Conservation (phyloP, 192 early-diverging fungal genomes). For the Coemansia reversa region DNA sequence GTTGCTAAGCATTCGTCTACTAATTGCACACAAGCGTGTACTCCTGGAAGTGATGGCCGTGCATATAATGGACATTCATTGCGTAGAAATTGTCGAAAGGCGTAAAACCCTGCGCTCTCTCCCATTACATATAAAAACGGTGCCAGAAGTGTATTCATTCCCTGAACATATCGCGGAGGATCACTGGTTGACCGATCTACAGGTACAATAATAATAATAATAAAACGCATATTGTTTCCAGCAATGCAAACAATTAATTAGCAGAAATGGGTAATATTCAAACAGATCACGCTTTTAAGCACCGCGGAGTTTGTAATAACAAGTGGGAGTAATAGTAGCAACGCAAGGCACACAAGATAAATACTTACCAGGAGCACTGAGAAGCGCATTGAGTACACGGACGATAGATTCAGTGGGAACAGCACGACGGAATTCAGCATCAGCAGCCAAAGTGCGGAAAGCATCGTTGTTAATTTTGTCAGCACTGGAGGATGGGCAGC, state of each 20-base stretch:
- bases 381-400: slow-evolving; percentile 82
- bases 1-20: slow-evolving; percentile 76
- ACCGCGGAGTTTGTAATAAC: too few relatives aligned
- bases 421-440: slow-evolving; percentile 67
- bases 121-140: slow-evolving; percentile 91
- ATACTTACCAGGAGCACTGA: slow-evolving; percentile 73
- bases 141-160: slow-evolving; percentile 91
- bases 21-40: slow-evolving; percentile 86
- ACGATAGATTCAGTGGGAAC: slow-evolving; percentile 75
- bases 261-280: background rate
- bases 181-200: slow-evolving; percentile 41
- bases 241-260: slow-evolving; percentile 2
- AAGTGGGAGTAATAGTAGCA: too few relatives aligned
- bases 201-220: slow-evolving; percentile 6
- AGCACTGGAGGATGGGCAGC: slow-evolving; percentile 69
- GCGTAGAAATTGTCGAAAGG: slow-evolving; percentile 84
- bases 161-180: slow-evolving; percentile 78
- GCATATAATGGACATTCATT: slow-evolving; percentile 91
- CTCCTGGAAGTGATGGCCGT: slow-evolving; percentile 83
- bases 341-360: too few relatives aligned
- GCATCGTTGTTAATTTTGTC: slow-evolving; percentile 91
- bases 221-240: too few relatives aligned
- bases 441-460: slow-evolving; percentile 79
- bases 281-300: background rate
- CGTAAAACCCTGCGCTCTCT: slow-evolving; percentile 88